These are phyloP conservation scores for Phyllosticta citriasiana DNA, from an alignment of 2,329 filamentous ascomycete species.

Conservation along the genomic window DNA sequence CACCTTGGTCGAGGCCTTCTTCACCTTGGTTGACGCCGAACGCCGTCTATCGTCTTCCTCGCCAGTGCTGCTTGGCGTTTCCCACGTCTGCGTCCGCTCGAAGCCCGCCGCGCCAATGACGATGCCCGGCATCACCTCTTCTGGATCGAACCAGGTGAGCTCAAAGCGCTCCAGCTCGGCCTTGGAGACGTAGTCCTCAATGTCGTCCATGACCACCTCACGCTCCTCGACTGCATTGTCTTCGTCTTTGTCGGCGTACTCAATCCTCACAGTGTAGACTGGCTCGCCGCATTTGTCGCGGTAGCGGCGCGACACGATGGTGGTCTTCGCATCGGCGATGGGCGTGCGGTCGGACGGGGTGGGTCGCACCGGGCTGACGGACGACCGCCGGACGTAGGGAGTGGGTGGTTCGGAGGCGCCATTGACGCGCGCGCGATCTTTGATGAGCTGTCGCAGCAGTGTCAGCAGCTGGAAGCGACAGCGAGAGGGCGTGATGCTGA, in stretches of 20 bases:
- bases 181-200: not conserved
- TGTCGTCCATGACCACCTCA: not conserved
- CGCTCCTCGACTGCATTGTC: not conserved
- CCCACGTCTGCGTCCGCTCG: not conserved
- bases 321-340: not conserved
- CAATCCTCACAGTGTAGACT: constrained; percentile 1
- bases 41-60: not conserved
- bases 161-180: constrained; percentile 9
- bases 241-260: not conserved
- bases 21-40: not conserved
- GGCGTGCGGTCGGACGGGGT: not conserved
- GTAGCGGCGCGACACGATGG: not conserved
- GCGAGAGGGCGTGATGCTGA: not conserved
- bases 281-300: not conserved
- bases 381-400: not conserved
- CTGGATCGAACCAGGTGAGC: not conserved
- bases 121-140: not conserved
- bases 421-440: not conserved
- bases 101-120: not conserved
- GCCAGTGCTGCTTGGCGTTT: not conserved
- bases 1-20: too few relatives aligned
- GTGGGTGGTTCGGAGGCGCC: not conserved
- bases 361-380: not conserved
- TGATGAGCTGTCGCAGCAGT: not conserved
- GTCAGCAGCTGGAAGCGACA: not conserved